A percentile compares a stretch with the other conserved stretches of the same genome.
Evolutionary conservation across 305 asterid genomes (phyloP).

Genomic region (Solanum hybrid): DNA sequence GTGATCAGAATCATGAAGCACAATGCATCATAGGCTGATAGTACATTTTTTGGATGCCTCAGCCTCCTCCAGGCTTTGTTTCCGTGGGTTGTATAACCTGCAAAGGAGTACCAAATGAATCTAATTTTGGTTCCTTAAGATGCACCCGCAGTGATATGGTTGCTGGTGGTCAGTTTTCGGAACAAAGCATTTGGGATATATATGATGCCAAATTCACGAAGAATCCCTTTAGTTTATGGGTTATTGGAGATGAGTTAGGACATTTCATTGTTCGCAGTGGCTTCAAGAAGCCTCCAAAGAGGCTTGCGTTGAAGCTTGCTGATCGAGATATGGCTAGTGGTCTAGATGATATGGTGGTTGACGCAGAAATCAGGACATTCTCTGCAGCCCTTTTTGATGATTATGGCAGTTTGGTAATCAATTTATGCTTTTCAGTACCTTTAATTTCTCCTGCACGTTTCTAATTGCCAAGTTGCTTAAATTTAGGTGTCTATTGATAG

Average conservation of each 20-base stretch:
- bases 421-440: neutral
- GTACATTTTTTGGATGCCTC: conserved; percentile 81
- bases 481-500: neutral
- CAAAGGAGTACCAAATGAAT: conserved; percentile 65
- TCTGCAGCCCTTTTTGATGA: conserved; percentile 92
- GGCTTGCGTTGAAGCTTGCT: conserved; percentile 32
- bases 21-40: conserved; percentile 22
- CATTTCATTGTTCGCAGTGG: conserved; percentile 71
- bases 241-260: conserved; percentile 59
- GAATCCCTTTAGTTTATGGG: conserved; percentile 73
- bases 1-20: conserved; percentile 28
- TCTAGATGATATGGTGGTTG: conserved; percentile 41
- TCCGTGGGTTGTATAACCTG: conserved; percentile 77
- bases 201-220: conserved; percentile 50
- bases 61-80: conserved; percentile 87
- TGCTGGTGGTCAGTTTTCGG: conserved; percentile 55
- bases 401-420: conserved; percentile 78
- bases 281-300: conserved; percentile 71
- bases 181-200: conserved; percentile 85
- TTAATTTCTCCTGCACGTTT: neutral
- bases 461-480: neutral
- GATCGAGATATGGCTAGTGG: conserved; percentile 50
- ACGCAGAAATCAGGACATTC: conserved; percentile 72
- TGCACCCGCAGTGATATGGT: conserved; percentile 81
- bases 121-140: conserved; percentile 72